Evolutionary conservation across 768 basidiomycete genomes (phyloP), one percentile per base, ranked within the genome.

Genomic region (Hortiboletus campestris): DNA sequence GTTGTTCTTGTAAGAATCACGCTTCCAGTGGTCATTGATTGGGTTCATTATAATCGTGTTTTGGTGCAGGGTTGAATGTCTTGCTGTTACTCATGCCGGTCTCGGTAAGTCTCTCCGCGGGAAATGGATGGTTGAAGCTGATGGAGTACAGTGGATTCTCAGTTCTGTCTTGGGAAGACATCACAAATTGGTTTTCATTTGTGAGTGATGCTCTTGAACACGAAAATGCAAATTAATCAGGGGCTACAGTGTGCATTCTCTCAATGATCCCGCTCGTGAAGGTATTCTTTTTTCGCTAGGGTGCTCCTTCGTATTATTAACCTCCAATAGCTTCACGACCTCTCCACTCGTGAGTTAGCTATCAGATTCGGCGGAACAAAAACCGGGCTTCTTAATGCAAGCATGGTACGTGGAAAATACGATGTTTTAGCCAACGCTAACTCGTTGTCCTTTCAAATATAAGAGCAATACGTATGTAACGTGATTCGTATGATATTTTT

Each of bases 181-280:
- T 3, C 77, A 84, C 55, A 79, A 75, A 6, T 64, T 88, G 20
- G 77, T 84, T 22, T 91, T 91, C 63, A 70, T 80, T 35, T 79
- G 89, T 88, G 59, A 67, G 84, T 67, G 14, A 22, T 19, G 13
- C 29, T 34, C 40, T 8, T 46, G 5, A 19, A 35, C 16, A 41
- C n/a, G 22, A 41, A 32, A 34, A 35, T 25, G 4, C 49, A 34
- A 6, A 12, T 28, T 46, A n/a, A 49, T 29, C 6, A 40, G 25
- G 16, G 11, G 11, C 8, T 50, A 17, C 57, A 89, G 87, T 84
- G 51, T 86, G 80, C 56, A 76, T 86, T 58, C 71, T 89, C 28
- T 80, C 87, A 11, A 81, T 94, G 69, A 80, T 92, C 28, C 92
- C 91, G 4, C 78, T 92, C 29, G 89, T 91, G 47, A 86, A 88